phyloP scores from a whole-genome alignment of 139 green algal genomes.

The Chlamydomonas sp. region DNA sequence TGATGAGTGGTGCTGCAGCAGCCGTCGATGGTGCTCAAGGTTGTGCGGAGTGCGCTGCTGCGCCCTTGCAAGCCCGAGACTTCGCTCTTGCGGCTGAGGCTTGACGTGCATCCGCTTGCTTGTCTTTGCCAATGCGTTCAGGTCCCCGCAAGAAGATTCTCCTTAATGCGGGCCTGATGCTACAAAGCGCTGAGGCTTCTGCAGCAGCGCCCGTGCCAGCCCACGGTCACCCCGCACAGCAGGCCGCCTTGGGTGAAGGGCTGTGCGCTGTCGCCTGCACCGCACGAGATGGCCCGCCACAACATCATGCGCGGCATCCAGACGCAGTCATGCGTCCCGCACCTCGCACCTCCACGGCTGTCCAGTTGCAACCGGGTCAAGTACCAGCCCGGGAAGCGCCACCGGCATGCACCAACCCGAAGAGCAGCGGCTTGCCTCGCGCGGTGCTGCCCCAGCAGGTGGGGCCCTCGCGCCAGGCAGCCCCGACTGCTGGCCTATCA shows the following conservation, averaged over 20 bases:
- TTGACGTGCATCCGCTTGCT: background rate
- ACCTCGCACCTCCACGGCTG: no score
- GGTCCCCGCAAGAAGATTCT: slow-evolving; percentile 35
- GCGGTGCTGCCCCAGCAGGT: no score
- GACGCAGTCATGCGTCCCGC: no score
- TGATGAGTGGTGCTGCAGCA: no score
- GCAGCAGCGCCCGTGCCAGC: background rate
- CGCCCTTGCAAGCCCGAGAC: background rate
- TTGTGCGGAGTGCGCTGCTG: no score
- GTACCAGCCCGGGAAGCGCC: no score
- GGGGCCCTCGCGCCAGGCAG: no score
- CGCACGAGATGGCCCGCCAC: background rate
- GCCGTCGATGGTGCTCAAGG: no score
- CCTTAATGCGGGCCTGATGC: slow-evolving; percentile 27
- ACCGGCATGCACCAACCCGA: no score
- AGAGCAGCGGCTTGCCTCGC: no score
- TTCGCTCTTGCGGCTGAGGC: background rate
- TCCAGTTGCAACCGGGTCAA: no score
- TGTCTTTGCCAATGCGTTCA: background rate
- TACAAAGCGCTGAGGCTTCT: slow-evolving; percentile 1
- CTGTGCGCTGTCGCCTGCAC: background rate
- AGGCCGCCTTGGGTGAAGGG: background rate
- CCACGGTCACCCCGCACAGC: background rate
- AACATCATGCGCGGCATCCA: background rate
- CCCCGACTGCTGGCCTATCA: no score